These are phyloP conservation scores for Suhomyces taliae DNA, from an alignment of 1,139 yeast genomes.

Conservation along the genomic window DNA sequence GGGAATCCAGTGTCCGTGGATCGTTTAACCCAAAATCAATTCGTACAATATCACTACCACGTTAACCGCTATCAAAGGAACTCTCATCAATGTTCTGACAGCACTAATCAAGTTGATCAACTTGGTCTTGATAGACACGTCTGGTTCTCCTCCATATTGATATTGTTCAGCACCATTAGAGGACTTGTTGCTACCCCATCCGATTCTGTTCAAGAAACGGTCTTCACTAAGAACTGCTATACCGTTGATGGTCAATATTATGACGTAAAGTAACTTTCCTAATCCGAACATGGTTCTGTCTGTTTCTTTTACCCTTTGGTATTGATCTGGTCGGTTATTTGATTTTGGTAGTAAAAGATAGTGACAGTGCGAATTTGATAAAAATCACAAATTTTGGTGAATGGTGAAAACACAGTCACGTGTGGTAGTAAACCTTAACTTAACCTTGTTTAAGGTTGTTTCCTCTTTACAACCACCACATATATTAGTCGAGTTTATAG, in stretches of 20 bases:
- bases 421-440: no score
- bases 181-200: constrained; percentile 36
- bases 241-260: constrained; percentile 68
- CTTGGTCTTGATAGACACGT: constrained; percentile 55
- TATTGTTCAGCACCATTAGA: constrained; percentile 24
- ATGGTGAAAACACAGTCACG: no score
- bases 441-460: no score
- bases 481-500: no score
- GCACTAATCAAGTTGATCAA: constrained; percentile 68
- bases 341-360: neutral
- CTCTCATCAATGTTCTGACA: constrained; percentile 70
- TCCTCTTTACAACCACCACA: no score
- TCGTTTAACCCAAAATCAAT: constrained; percentile 62
- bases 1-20: neutral
- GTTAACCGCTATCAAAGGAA: constrained; percentile 72
- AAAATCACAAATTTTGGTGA: no score
- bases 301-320: no score
- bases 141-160: constrained; percentile 26
- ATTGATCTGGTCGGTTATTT: no score
- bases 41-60: constrained; percentile 69
- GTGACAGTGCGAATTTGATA: neutral
- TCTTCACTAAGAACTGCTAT: constrained; percentile 83
- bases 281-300: constrained; percentile 58
- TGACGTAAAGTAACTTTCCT: constrained; percentile 66
- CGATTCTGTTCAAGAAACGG: constrained; percentile 69